Base-by-base conservation (phyloP, 768 basidiomycete species). In the Plicaturopsis crispa region DNA sequence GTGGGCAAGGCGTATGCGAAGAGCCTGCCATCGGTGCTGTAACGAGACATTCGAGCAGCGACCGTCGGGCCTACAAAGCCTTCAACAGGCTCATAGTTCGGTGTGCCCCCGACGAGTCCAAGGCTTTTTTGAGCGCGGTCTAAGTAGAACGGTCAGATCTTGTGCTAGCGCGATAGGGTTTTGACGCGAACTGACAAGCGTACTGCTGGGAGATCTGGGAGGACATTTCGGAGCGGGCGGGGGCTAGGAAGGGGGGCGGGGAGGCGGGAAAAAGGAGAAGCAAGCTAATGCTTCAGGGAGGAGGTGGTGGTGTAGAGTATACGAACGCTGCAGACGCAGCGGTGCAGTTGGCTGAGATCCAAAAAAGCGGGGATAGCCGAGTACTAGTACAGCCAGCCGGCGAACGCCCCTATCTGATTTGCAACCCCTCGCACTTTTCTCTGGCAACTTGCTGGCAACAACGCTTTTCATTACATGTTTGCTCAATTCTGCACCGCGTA, bases 41-140 rank as follows among this genome's bases (percentile, higher is more conserved):
- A 94, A 48, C 73, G 72, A 56, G 76, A 85, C 38, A 77, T 82
- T 50, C 85, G 75, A 30, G 81, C 80, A 40, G 87, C 67, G 19
- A 72, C 75, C 31, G 86, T 84, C 33, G 86, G 85, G 23, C 63
- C 68, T 41, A 61, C 59, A 49, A 85, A 87, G 31, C 73, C 75
- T 44, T 76, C 62, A 17, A 87, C 61, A 13, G 78, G 61, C 16
- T 63, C 52, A 57, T 91, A 97, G 52, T 75, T 69, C 34, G 94
- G 90, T 7, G 81, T 71, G 35, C 86, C 89, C 44, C 79, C 73
- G 54, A 92, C 77, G 51, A 97, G 77, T 48, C 88, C 89, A 38
- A 94, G 68, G 43, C 76, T 72, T 77, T 96, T 98, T 75, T 96
- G 93, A 31, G 93, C 88, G 59, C 94, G 89, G 69, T 79, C 91